phyloP scores from a whole-genome alignment of 116 monocot genomes.

The Zostera marina region DNA sequence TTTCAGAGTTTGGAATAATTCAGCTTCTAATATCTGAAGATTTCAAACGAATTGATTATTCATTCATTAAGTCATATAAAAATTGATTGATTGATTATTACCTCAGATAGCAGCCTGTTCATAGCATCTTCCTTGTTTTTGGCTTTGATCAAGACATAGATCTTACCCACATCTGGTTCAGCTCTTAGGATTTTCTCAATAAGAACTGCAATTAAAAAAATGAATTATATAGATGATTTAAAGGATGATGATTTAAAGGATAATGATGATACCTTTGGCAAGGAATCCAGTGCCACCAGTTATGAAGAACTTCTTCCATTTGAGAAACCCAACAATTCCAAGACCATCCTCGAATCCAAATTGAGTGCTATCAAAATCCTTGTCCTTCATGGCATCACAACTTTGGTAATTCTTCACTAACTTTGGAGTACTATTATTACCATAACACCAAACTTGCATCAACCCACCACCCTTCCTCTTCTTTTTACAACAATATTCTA shows the following conservation, averaged over 20 bases:
- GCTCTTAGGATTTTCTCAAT: slow-evolving; percentile 88
- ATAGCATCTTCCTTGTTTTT: slow-evolving; percentile 49
- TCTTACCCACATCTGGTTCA: slow-evolving; percentile 49
- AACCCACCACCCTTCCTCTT: too few species aligned
- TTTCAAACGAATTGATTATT: too few species aligned
- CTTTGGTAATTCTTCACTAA: too few species aligned
- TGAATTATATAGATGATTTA: neutral
- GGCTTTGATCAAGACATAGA: slow-evolving; percentile 78
- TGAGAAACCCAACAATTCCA: slow-evolving; percentile 54
- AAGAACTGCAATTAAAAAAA: slow-evolving; percentile 42
- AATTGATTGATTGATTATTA: slow-evolving; percentile 14
- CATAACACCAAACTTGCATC: too few species aligned
- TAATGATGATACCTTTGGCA: slow-evolving; percentile 46
- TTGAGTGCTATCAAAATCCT: slow-evolving; percentile 1
- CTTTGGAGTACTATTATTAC: too few species aligned
- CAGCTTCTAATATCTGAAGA: slow-evolving; percentile 51
- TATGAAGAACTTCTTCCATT: slow-evolving; percentile 56
- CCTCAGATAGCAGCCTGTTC: slow-evolving; percentile 61
- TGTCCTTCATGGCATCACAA: neutral
- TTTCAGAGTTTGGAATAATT: slow-evolving; percentile 46
- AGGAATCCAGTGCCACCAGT: slow-evolving; percentile 95
- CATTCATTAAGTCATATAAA: too few species aligned
- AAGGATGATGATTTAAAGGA: neutral
- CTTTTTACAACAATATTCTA: too few species aligned
- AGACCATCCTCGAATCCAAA: slow-evolving; percentile 23